Conservation (phyloP, 441 rosid genomes). For the Pelargonium fulgidum region DNA sequence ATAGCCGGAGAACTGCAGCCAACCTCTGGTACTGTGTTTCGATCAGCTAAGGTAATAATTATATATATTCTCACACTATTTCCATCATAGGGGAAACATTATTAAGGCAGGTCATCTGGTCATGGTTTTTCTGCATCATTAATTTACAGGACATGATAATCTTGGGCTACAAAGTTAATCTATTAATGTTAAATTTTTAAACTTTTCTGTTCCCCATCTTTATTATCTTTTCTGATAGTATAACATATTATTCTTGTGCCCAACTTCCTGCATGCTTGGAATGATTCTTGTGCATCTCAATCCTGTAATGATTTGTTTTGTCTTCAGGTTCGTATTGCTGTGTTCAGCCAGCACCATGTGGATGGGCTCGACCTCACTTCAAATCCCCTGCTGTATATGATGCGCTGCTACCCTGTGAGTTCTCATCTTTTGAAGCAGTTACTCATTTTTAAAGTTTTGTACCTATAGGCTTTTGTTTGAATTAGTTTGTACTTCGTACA, state of each 20-base stretch:
- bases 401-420: constrained; percentile 96
- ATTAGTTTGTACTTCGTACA: neutral
- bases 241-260: neutral
- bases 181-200: neutral
- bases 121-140: neutral
- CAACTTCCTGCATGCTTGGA: too few species aligned
- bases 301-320: constrained; percentile 11
- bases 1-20: constrained; percentile 94
- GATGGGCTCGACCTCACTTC: constrained; percentile 92
- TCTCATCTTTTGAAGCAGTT: constrained; percentile 13
- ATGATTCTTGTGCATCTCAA: neutral
- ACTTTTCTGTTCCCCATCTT: neutral
- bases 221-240: neutral
- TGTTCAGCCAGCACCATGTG: constrained; percentile 96
- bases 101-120: too few species aligned
- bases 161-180: neutral
- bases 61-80: neutral
- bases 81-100: too few species aligned
- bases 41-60: constrained; percentile 77
- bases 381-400: constrained; percentile 93
- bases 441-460: neutral
- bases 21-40: constrained; percentile 94
- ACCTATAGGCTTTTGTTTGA: neutral
- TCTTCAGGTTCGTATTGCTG: constrained; percentile 90
- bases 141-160: neutral